Percentiles rank a stretch among this genome's conserved stretches.
Conservation (phyloP, 768 basidiomycete species). For the Hericium rajendrae region DNA sequence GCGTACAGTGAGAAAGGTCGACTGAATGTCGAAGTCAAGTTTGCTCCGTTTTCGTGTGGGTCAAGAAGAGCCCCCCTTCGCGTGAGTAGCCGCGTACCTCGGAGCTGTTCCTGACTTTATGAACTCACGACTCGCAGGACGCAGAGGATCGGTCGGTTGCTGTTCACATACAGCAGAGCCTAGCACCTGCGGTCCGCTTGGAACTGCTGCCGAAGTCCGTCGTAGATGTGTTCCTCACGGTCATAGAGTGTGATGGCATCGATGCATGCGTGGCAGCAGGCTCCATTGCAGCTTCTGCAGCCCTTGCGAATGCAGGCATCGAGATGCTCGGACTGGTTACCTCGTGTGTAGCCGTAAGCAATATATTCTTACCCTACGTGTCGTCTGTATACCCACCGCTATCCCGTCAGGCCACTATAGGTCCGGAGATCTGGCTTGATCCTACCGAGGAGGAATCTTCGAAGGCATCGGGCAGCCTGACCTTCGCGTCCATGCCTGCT, state of each 20-base stretch:
- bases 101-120: not conserved
- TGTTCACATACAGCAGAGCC: slow-evolving; percentile 75
- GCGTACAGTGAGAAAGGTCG: slow-evolving; percentile 82
- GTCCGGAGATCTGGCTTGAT: slow-evolving; percentile 63
- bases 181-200: slow-evolving; percentile 75
- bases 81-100: slow-evolving; percentile 35
- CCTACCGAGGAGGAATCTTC: slow-evolving; percentile 63
- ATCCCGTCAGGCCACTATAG: slow-evolving; percentile 41
- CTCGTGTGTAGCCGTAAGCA: slow-evolving; percentile 67
- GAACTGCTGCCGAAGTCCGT: slow-evolving; percentile 91
- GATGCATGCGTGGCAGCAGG: slow-evolving; percentile 84
- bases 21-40: slow-evolving; percentile 94
- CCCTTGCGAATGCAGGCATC: slow-evolving; percentile 88
- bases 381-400: slow-evolving; percentile 6
- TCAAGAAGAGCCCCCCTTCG: slow-evolving; percentile 75
- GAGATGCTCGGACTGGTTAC: slow-evolving; percentile 84
- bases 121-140: slow-evolving; percentile 44
- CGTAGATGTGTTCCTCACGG: slow-evolving; percentile 82
- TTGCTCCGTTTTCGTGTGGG: slow-evolving; percentile 84
- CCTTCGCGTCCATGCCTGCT: slow-evolving; percentile 82
- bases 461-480: slow-evolving; percentile 53
- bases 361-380: not conserved
- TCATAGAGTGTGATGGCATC: slow-evolving; percentile 90
- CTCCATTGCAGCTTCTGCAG: slow-evolving; percentile 78
- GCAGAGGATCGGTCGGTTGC: slow-evolving; percentile 87